A percentile compares a stretch with the other conserved stretches of the same genome.
phyloP scores from a whole-genome alignment of 2,329 filamentous ascomycete genomes.

The Epicoccum nigrum region DNA sequence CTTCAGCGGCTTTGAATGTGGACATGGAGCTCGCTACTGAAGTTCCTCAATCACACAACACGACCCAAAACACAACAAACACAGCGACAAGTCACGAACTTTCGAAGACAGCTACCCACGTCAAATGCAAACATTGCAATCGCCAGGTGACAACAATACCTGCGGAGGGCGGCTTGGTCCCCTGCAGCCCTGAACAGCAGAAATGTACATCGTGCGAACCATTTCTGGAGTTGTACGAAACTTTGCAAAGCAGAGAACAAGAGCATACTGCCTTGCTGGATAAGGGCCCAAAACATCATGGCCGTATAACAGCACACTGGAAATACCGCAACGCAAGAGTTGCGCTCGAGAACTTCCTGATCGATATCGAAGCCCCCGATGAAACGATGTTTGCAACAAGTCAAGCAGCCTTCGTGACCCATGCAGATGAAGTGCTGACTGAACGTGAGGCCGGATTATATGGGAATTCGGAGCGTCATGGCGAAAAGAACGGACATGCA shows the following conservation, averaged over 20 bases:
- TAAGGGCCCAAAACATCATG: constrained; percentile 12
- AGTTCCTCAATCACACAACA: neutral
- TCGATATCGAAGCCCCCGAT: constrained; percentile 24
- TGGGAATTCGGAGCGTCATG: neutral
- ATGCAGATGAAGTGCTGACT: neutral
- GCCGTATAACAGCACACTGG: neutral
- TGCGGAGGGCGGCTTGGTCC: neutral
- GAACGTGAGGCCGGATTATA: neutral
- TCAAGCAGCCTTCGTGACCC: neutral
- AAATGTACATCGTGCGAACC: constrained; percentile 6
- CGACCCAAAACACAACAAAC: neutral
- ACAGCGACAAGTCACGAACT: neutral
- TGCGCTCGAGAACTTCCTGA: constrained; percentile 34
- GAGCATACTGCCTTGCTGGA: constrained; percentile 9
- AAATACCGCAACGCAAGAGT: constrained; percentile 7
- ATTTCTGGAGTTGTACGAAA: constrained; percentile 6
- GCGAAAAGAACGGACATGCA: too few species aligned
- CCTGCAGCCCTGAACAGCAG: neutral
- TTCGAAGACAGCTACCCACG: neutral
- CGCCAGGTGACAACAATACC: constrained; percentile 1
- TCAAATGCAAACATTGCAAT: constrained; percentile 12
- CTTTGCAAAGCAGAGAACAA: neutral
- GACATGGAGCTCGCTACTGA: neutral
- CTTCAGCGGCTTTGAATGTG: too few species aligned
- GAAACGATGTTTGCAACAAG: neutral